Base-by-base conservation (phyloP, 139 green algal species). In the Spirogloea muscicola region DNA sequence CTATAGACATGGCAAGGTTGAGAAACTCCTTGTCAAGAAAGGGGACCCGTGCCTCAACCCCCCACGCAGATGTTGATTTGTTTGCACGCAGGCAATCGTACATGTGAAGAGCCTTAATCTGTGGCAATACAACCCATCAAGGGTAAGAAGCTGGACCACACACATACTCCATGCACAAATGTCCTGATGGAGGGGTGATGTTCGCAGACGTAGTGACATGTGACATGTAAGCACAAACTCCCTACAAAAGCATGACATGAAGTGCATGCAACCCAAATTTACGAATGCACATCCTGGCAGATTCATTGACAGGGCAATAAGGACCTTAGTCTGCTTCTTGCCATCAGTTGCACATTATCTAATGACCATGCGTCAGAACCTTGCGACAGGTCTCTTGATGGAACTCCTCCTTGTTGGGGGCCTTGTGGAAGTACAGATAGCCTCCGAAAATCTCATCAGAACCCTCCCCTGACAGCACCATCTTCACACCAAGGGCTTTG, bases 311-410 rank as follows among this genome's bases (percentile, higher is more conserved):
- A n/a, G n/a, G 34, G 7, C 7, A 9, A 60, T 18, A 31, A 36
- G 21, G 27, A 39, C n/a, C n/a, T n/a, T n/a, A n/a, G n/a, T n/a
- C n/a, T 97, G 82, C 91, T 92, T 42, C 92, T 86, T 10, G 84
- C 82, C 77, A 98, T 88, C 2, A 98, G 76, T 86, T 94, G 97
- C 91, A 97, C 97, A n/a, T 61, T n/a, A n/a, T n/a, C n/a, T n/a
- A n/a, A n/a, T 55, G 55, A 16, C 10, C 10, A 10, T 64, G 29
- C 10, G 39, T 2, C 2, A 41, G 0, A 13, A 76, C 68, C 58
- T 77, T 77, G 42, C n/a, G 57, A 25, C 37, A 58, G 4, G 62
- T 77, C 58, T 77, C 68, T 4, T 41, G n/a, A 29, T 77, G 68
- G 0, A 77, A 9, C 2, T 27, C 68, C 68, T 72, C 61, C 51